Conservation (phyloP, 2,329 filamentous ascomycete genomes). For the Xylariaceae sp. region DNA sequence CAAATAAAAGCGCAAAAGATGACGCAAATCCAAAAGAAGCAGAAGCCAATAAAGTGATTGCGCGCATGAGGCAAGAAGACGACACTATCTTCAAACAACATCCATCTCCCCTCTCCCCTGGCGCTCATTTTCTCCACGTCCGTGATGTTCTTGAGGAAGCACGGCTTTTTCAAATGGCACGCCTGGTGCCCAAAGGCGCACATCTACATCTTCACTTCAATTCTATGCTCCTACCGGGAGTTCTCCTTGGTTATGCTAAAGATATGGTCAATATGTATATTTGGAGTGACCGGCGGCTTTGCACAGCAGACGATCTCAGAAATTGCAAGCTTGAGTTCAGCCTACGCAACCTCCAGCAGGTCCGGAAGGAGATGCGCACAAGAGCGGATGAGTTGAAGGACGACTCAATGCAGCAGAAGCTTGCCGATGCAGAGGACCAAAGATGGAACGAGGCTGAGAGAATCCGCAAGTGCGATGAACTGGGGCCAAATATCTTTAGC, state of each 20-base stretch:
- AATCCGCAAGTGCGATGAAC: slow-evolving; percentile 21
- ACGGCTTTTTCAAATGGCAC: slow-evolving; percentile 62
- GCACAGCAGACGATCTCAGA: slow-evolving; percentile 51
- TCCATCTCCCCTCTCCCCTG: slow-evolving; percentile 41
- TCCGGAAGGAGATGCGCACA: slow-evolving; percentile 54
- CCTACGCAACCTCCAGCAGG: slow-evolving; percentile 41
- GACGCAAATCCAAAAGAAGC: not conserved
- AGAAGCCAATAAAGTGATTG: slow-evolving; percentile 14
- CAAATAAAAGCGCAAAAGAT: slow-evolving; percentile 25
- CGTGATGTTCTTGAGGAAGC: slow-evolving; percentile 61
- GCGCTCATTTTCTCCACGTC: slow-evolving; percentile 67
- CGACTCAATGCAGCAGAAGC: not conserved
- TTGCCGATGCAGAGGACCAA: slow-evolving; percentile 4
- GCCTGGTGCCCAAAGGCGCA: slow-evolving; percentile 71
- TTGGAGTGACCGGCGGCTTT: slow-evolving; percentile 63
- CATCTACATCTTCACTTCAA: slow-evolving; percentile 82
- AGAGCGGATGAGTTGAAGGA: slow-evolving; percentile 2
- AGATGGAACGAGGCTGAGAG: slow-evolving; percentile 4
- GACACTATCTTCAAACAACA: slow-evolving; percentile 21
- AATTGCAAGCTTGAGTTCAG: slow-evolving; percentile 69
- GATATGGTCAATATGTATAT: slow-evolving; percentile 72
- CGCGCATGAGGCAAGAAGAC: slow-evolving; percentile 29
- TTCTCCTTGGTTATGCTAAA: slow-evolving; percentile 63
- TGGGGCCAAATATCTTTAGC: slow-evolving; percentile 36
- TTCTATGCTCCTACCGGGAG: slow-evolving; percentile 68